Base-by-base conservation (phyloP, 805 yeast species). In the Candida sphagnicola region DNA sequence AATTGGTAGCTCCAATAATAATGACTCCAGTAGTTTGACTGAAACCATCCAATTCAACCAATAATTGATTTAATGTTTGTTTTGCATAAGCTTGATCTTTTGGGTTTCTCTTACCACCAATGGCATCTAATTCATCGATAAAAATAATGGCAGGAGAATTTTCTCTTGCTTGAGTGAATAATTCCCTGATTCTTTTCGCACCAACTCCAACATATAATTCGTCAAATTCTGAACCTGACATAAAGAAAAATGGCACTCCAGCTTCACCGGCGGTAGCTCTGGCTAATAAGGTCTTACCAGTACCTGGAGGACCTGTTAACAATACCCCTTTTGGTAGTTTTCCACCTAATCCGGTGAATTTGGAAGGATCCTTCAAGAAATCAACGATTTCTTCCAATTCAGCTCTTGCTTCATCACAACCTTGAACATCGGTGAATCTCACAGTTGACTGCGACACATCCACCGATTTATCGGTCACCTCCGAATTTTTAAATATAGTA, bases 201-300 rank as follows among this genome's bases (percentile, higher is more conserved):
- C 99, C 99, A 33, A 95, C 98, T 60, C 99, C 99, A 15, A 93
- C 99, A 55, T 91, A 93, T 50, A 95, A 77, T 65, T 93, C 99
- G 60, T 95, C 99, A 58, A 93, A 93, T 61, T 93, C 99, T 1
- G 96, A 87, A 34, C 99, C 99, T 4, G 96, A 86, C 97, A 93
- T 91, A 64, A 91, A 91, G 65, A 90, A 91, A 58, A 93, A 93
- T 31, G 98, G 99, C 17, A 93, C 98, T 40, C 96, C 98, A 5
- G 99, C 98, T 65, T 91, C 98, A 47, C 98, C 98, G 5, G 99
- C 99, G 21, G 96, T 95, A 19, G 99, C 98, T 53, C 98, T 80
- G 0, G 98, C 98, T 47, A 93, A 75, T 49, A 91, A 71, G 1
- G 99, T 93, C 61, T 93, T 91, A 77, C 99, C 99, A 4, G 99